Evolutionary conservation across 805 yeast species (phyloP).

Genomic region (Ogataea philodendri): DNA sequence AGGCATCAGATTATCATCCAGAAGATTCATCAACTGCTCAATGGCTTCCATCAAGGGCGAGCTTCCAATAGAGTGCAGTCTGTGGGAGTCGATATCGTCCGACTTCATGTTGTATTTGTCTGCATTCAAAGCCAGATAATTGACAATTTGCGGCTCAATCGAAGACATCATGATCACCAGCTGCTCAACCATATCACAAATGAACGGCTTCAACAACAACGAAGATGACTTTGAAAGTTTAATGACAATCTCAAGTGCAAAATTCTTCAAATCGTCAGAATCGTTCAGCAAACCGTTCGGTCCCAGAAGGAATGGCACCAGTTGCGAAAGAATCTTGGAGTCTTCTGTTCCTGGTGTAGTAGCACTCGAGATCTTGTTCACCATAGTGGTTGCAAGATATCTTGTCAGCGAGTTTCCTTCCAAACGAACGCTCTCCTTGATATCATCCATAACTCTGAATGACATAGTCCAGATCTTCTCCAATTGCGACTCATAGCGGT

Average conservation of each 20-base stretch:
- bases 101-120: constrained; percentile 76
- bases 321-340: constrained; percentile 45
- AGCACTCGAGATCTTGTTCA: constrained; percentile 52
- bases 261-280: constrained; percentile 77
- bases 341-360: constrained; percentile 34
- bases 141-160: constrained; percentile 86
- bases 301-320: constrained; percentile 80
- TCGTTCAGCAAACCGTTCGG: constrained; percentile 76
- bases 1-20: constrained; percentile 51
- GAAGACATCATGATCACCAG: constrained; percentile 75
- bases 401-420: constrained; percentile 74
- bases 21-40: constrained; percentile 60
- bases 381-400: constrained; percentile 59
- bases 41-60: constrained; percentile 91
- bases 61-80: constrained; percentile 67
- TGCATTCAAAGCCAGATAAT: constrained; percentile 83
- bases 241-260: constrained; percentile 73
- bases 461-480: constrained; percentile 84
- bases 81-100: constrained; percentile 71
- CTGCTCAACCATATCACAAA: constrained; percentile 66
- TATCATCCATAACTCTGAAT: constrained; percentile 88
- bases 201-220: constrained; percentile 57
- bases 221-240: constrained; percentile 68
- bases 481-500: constrained; percentile 47
- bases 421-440: constrained; percentile 85